Conservation (phyloP, 495 filamentous ascomycete species). For the Cladorrhinum samala region DNA sequence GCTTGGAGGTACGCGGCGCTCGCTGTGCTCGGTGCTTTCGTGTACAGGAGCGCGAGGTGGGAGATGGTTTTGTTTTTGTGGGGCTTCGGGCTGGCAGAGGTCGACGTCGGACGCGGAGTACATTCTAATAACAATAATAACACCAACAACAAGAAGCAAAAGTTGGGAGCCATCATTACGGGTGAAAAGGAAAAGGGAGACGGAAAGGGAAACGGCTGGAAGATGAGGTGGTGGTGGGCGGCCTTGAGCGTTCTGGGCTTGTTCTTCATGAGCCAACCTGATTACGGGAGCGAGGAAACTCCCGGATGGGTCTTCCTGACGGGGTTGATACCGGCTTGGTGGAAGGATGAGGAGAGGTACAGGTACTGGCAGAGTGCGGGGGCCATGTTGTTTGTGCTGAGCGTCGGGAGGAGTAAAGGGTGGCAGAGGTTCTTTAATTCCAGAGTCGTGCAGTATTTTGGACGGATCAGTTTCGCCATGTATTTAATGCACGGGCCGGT, state of each 20-base stretch:
- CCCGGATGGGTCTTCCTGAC: constrained; percentile 38
- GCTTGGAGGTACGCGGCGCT: constrained; percentile 18
- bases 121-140: too few species aligned
- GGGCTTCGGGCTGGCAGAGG: constrained; percentile 38
- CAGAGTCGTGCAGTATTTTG: constrained; percentile 39
- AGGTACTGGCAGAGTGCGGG: constrained; percentile 39
- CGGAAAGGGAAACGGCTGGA: neutral
- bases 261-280: constrained; percentile 39
- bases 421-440: constrained; percentile 36
- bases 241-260: constrained; percentile 26
- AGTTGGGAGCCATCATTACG: too few species aligned
- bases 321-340: constrained; percentile 34
- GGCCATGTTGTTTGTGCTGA: constrained; percentile 34
- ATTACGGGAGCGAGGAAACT: constrained; percentile 28
- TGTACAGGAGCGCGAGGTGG: constrained; percentile 31
- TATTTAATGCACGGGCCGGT: constrained; percentile 51
- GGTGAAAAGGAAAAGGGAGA: neutral
- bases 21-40: constrained; percentile 27
- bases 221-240: constrained; percentile 7
- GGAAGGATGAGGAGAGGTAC: constrained; percentile 30
- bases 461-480: constrained; percentile 45
- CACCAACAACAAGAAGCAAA: constrained; percentile 6
- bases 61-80: constrained; percentile 38
- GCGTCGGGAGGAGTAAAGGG: constrained; percentile 25
- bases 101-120: constrained; percentile 30